Evolutionary conservation across 1,139 yeast species (phyloP), one percentile per base, ranked within the genome.

Genomic region (Kodamaea arcana): DNA sequence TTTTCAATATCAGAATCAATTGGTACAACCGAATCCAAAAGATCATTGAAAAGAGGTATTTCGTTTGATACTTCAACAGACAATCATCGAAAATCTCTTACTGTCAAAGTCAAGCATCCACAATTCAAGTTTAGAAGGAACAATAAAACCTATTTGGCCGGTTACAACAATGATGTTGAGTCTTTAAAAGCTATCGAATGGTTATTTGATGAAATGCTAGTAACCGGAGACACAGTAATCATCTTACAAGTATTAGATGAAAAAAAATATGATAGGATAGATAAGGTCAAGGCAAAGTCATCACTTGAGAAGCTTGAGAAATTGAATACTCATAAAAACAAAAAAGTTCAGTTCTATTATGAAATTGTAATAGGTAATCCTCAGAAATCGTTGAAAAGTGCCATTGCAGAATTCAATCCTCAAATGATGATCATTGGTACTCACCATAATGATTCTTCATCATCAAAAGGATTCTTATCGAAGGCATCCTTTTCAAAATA

Each of bases 321-420:
- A 4, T 60, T 75, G 41, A 80, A 80, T 47, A 57, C 55, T 7
- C 71, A 66, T 33, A n/a, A n/a, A n/a, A 54, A 58, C 34, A 75
- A 71, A 42, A 72, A 71, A 44, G 63, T 76, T 4, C 68, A 80
- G 15, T 52, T 82, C 10, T 75, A 78, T 24, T 69, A 74, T 39
- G 88, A 82, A 51, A 65, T 75, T 23, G 77, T 74, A 13, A 69
- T 80, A 16, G 88, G 88, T 1, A 77, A 75, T 43, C 80, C 80
- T 3, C 75, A 75, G 39, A 72, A 70, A 42, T 54, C 69, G 48
- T 63, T 82, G 35, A 73, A 73, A 37, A 60, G 65, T 17, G 80
- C 83, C 39, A 69, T 76, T 22, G 64, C 68, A 30, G 83, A 80
- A 39, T 81, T 79, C 52, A 73, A 74, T 36, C 88, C 88, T 2